Base-by-base conservation (phyloP, 1,284 basidiomycete species). In the Trichosporon faecale region DNA sequence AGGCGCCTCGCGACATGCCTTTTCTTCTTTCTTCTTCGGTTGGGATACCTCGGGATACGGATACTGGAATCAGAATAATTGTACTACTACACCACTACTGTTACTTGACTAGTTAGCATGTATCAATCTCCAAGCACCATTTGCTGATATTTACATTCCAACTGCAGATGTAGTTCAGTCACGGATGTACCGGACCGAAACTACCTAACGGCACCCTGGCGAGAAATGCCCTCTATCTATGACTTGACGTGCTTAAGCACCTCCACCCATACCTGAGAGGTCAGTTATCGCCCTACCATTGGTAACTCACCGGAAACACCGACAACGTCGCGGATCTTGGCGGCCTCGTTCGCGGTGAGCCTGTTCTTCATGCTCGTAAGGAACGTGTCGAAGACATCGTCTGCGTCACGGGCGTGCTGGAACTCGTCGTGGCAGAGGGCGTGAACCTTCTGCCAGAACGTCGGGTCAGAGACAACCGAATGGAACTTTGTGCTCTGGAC, bases 361-460 rank as follows among this genome's bases (percentile, higher is more conserved):
- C 75, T 76, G 2, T 75, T 75, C 75, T 83, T 84, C 75, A 82
- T 77, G 14, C 77, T 75, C 29, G 79, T 64, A 73, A 85, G 78
- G 72, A 83, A 82, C n/a, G 75, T 76, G 72, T 83, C 80, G 77
- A 82, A 82, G 1, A 77, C 78, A 3, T 73, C 71, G 67, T 87
- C 86, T 8, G 88, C 85, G 55, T 91, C 84, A 65, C 88, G 86
- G 80, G 90, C 90, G 72, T 86, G 85, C 1, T 87, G 87, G 76
- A 89, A 91, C 75, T 89, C 89, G 73, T 91, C 87, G 88, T 85
- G 84, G 72, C 94, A 85, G 79, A 93, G 91, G 35, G 78, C 79
- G 70, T 89, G 85, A 14, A 95, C 77, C 61, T 86, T 86, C 66
- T 87, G 85, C 93, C 93, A 95, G 79, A 93, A 94, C 64, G 84